Conservation (phyloP, 352 stramenopile genomes). For the Globisporangium echinulatum region DNA sequence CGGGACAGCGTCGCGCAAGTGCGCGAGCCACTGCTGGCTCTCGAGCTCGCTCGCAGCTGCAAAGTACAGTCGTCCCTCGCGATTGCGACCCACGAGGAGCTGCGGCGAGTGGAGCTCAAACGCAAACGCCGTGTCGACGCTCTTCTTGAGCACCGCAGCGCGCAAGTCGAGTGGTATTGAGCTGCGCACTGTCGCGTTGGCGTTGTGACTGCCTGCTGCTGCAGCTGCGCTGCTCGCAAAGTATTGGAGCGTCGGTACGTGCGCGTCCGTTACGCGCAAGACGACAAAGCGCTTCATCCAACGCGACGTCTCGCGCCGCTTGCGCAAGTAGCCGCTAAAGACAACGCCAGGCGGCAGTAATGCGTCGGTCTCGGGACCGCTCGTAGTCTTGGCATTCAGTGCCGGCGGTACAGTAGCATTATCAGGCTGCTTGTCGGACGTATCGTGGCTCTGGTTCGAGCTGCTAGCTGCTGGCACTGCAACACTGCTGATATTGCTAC, state of each 20-base stretch:
- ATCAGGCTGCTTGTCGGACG: background rate
- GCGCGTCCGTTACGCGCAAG: conserved; percentile 28
- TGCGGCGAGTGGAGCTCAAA: conserved; percentile 90
- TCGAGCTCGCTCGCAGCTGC: conserved; percentile 78
- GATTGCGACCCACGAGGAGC: conserved; percentile 75
- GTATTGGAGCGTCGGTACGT: conserved; percentile 52
- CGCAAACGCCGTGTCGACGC: conserved; percentile 62
- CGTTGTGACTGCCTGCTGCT: conserved; percentile 29
- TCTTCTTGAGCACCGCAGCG: conserved; percentile 73
- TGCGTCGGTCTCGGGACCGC: conserved; percentile 2
- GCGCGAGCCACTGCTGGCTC: conserved; percentile 85
- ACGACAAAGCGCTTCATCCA: conserved; percentile 80
- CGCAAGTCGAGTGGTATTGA: conserved; percentile 33
- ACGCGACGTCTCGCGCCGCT: conserved; percentile 69
- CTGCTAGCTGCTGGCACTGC: background rate
- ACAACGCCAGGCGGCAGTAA: conserved; percentile 13
- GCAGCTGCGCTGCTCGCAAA: conserved; percentile 51
- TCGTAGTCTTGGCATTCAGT: background rate
- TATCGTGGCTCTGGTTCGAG: conserved; percentile 11
- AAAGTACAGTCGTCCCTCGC: conserved; percentile 86
- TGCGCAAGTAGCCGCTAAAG: conserved; percentile 58
- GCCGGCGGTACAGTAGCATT: background rate
- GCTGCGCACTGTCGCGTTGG: conserved; percentile 21
- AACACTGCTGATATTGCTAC: too few relatives aligned
- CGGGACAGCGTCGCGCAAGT: conserved; percentile 69